These are phyloP conservation scores for Cucurbita argyrosperma DNA, from an alignment of 306 rosid genomes.

Conservation along the genomic window DNA sequence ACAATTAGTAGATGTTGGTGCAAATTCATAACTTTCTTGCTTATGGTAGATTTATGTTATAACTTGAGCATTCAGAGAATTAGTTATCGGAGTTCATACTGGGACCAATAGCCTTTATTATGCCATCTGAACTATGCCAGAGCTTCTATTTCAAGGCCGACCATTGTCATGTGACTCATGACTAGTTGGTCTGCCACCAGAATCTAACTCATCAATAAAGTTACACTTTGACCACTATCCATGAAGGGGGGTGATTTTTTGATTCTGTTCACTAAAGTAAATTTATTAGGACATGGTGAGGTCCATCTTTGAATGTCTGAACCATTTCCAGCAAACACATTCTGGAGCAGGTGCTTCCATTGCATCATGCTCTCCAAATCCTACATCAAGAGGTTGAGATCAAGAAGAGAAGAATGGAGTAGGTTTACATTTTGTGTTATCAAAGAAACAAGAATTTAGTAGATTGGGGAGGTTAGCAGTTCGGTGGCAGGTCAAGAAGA, in stretches of 20 bases:
- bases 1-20: neutral
- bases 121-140: neutral
- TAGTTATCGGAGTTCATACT: neutral
- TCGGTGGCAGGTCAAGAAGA: neutral
- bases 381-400: neutral
- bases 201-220: neutral
- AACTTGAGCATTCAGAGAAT: neutral
- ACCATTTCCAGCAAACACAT: neutral
- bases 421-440: neutral
- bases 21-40: neutral
- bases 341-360: neutral
- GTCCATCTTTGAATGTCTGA: neutral
- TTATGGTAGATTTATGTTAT: neutral
- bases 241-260: neutral
- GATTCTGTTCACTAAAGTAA: neutral
- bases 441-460: neutral
- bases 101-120: neutral
- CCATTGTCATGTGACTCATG: neutral
- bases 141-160: neutral
- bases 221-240: neutral
- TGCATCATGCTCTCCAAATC: neutral
- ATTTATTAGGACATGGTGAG: neutral
- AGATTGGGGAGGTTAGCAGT: neutral
- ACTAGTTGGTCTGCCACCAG: neutral
- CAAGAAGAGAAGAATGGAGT: neutral